phyloP scores from a whole-genome alignment of 1,284 basidiomycete species.

The Thecaphora thlaspeos region DNA sequence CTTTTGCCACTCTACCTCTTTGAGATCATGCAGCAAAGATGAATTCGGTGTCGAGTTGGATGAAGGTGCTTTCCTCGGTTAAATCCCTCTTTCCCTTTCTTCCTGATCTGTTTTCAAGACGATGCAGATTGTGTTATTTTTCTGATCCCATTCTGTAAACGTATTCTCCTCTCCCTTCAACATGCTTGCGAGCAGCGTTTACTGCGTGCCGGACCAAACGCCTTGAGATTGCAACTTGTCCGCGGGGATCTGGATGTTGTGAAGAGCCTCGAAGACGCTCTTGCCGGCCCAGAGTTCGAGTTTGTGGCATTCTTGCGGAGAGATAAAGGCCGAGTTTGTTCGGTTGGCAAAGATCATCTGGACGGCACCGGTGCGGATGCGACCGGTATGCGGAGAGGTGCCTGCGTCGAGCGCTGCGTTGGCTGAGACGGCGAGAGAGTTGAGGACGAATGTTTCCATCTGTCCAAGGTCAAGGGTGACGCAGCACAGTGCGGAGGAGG shows the following conservation, averaged over 20 bases:
- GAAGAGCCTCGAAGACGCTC: slow-evolving; percentile 63
- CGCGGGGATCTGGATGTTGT: slow-evolving; percentile 24
- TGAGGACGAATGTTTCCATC: slow-evolving; percentile 57
- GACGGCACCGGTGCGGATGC: slow-evolving; percentile 72
- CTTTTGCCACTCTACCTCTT: too few species aligned
- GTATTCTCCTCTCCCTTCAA: too few species aligned
- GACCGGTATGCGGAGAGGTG: slow-evolving; percentile 33
- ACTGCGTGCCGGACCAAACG: slow-evolving; percentile 17
- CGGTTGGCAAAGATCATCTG: slow-evolving; percentile 84
- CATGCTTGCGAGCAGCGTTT: too few species aligned
- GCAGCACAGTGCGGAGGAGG: too few species aligned
- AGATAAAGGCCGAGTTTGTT: slow-evolving; percentile 73
- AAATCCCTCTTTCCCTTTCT: background rate
- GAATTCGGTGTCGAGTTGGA: slow-evolving; percentile 50
- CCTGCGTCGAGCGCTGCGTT: slow-evolving; percentile 24
- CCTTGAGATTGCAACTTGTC: slow-evolving; percentile 39
- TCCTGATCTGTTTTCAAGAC: too few species aligned
- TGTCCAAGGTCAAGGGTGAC: too few species aligned
- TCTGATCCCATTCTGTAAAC: too few species aligned
- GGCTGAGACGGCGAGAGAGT: slow-evolving; percentile 43
- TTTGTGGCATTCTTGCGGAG: slow-evolving; percentile 67
- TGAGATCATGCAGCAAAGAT: slow-evolving; percentile 13
- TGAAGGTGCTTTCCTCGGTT: slow-evolving; percentile 42
- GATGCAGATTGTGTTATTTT: too few species aligned
- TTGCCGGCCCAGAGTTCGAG: slow-evolving; percentile 70